Conservation (phyloP, 2,329 filamentous ascomycete genomes). For the Apiospora pterosperma region DNA sequence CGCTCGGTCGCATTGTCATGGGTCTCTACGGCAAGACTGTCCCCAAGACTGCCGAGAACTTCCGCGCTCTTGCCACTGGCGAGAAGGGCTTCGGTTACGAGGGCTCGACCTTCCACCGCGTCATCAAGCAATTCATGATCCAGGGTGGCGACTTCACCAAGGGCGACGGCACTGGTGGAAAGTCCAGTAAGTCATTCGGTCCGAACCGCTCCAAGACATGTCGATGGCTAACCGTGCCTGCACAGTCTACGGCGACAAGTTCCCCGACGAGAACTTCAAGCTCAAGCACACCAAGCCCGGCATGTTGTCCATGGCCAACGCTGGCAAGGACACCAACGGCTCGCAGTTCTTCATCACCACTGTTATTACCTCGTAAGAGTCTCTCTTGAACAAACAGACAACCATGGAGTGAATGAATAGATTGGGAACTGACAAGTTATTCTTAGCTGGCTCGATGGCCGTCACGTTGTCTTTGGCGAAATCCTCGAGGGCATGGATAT, state of each 20-base stretch:
- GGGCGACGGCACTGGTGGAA: conserved; percentile 78
- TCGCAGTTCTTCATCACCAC: conserved; percentile 93
- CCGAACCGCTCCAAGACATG: too few species aligned
- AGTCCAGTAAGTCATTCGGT: conserved; percentile 64
- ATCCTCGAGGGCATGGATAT: conserved; percentile 83
- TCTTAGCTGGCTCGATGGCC: conserved; percentile 73
- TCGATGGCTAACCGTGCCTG: not conserved
- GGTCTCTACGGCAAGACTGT: conserved; percentile 87
- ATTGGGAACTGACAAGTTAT: conserved; percentile 5
- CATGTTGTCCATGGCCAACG: conserved; percentile 81
- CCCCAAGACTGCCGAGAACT: conserved; percentile 72
- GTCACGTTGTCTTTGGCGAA: conserved; percentile 85
- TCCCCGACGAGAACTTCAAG: conserved; percentile 93
- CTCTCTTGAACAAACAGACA: not conserved
- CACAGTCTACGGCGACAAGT: conserved; percentile 71
- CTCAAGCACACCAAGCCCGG: conserved; percentile 86
- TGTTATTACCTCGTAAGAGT: conserved; percentile 67
- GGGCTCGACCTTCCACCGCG: conserved; percentile 81
- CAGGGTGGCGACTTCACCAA: conserved; percentile 87
- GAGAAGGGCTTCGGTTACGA: conserved; percentile 85
- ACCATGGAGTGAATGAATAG: not conserved
- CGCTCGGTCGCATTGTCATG: conserved; percentile 71
- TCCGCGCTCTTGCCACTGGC: conserved; percentile 76
- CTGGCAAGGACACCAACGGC: conserved; percentile 81
- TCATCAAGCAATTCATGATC: conserved; percentile 91